Evolutionary conservation across 2,329 filamentous ascomycete genomes (phyloP), one percentile per base, ranked within the genome.

Genomic region (Biscogniauxia sp.): DNA sequence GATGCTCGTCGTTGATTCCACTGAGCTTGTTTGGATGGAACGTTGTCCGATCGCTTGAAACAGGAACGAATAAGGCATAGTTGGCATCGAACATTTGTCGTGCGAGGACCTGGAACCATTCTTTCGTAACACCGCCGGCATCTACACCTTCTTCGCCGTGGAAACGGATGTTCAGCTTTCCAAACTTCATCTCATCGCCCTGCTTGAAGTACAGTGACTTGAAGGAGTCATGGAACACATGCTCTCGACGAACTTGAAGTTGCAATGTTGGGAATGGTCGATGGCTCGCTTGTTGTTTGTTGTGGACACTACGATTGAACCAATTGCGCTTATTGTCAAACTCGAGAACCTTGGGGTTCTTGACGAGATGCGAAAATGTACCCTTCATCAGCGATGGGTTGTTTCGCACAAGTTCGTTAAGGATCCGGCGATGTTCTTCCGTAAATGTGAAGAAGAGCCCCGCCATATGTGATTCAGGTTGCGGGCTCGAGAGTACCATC

Each of bases 291-390:
- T 91, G 87, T 51, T 93, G 88, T 61, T 83, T 84, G 57, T 85
- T 85, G 57, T 99, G 95, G 11, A 99, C 88, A 71, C 92, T 93
- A 63, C 95, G 90, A 74, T 88, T 97, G 82, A 99, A 99, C 83
- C 96, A 99, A 78, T 96, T 98, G 70, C 95, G 93, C 82, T 99
- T 99, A 80, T 99, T 99, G 79, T 99, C 95, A 71, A 99, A 99
- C 73, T 99, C 95, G 13, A 99, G 82, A 3, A 99, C 96, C 82
- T 98, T 99, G 25, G 95, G 96, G 73, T 99, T 99, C 82, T 97
- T 97, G 64, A 98, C 95, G 54, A 99, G 80, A 17, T 99, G 83
- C 11, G 94, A 93, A 78, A 99, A 97, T 2, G 94, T 97, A 57
- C 95, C 95, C 61, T 94, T 97, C 96, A 99, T 99, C 65, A 99